Percentiles rank a stretch among this genome's conserved stretches.
phyloP scores from a whole-genome alignment of 106 monocot genomes.

The Ottelia alismoides region DNA sequence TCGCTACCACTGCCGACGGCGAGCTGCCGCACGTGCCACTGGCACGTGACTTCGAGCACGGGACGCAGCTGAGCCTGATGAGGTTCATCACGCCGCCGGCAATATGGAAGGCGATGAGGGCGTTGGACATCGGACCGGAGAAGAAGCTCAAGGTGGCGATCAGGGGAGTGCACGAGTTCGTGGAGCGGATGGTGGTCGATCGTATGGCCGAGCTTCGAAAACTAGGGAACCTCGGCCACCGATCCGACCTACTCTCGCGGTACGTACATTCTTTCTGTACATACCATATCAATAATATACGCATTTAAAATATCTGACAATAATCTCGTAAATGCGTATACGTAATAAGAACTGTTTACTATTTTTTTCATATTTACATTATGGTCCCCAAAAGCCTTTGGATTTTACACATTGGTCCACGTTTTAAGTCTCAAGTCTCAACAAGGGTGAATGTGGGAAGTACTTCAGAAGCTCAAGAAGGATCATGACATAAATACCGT shows the following conservation, averaged over 20 bases:
- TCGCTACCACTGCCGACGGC: slow-evolving; percentile 7
- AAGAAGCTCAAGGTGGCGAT: slow-evolving; percentile 33
- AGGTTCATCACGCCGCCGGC: slow-evolving; percentile 73
- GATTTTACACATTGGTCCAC: too few species aligned
- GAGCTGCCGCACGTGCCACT: slow-evolving; percentile 51
- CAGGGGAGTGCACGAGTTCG: slow-evolving; percentile 53
- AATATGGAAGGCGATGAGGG: slow-evolving; percentile 71
- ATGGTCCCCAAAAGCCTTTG: too few species aligned
- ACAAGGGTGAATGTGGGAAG: too few species aligned
- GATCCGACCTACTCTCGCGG: slow-evolving; percentile 63
- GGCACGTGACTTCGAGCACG: slow-evolving; percentile 73
- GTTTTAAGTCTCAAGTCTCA: too few species aligned
- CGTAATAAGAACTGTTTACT: too few species aligned
- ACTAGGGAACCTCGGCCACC: slow-evolving; percentile 3
- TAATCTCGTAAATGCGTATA: too few species aligned
- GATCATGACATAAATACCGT: too few species aligned
- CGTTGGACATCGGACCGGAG: slow-evolving; percentile 45
- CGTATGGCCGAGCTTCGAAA: slow-evolving; percentile 30
- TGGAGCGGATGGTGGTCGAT: slow-evolving; percentile 38
- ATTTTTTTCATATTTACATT: too few species aligned
- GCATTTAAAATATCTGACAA: too few species aligned
- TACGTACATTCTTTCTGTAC: too few species aligned
- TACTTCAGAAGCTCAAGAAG: too few species aligned
- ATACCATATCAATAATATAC: too few species aligned
- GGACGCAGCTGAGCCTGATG: slow-evolving; percentile 54